A percentile compares a stretch with the other conserved stretches of the same genome.
Evolutionary conservation across 1,284 basidiomycete species (phyloP).

Genomic region (Golubevia pallescens): DNA sequence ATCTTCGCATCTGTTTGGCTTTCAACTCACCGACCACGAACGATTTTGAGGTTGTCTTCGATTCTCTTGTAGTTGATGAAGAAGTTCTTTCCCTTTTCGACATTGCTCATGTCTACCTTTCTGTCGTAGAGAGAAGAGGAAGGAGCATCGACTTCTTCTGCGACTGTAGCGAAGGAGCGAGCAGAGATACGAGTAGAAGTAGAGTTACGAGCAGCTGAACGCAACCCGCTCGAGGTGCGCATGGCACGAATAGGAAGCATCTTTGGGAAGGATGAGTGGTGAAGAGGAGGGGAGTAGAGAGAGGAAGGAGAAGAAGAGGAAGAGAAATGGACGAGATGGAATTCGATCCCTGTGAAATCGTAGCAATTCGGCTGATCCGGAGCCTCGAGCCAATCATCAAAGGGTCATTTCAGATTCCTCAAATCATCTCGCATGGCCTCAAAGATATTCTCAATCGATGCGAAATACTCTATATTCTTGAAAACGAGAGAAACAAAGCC

Average conservation of each 20-base stretch:
- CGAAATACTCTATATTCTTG: no score
- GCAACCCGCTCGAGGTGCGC: conserved; percentile 19
- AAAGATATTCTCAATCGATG: no score
- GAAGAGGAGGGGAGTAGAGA: not conserved
- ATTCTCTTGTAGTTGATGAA: conserved; percentile 63
- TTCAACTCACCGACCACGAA: conserved; percentile 45
- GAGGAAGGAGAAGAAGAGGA: conserved; percentile 1
- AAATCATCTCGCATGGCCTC: no score
- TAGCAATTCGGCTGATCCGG: no score
- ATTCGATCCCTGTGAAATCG: no score
- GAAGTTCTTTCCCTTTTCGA: conserved; percentile 62
- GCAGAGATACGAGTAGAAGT: conserved; percentile 17
- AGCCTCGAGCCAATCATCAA: no score
- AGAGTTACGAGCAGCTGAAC: conserved; percentile 13
- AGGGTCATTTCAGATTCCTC: no score
- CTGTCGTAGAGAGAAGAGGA: conserved; percentile 47
- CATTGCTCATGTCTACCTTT: conserved; percentile 60
- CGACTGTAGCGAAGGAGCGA: conserved; percentile 57
- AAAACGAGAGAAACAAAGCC: no score
- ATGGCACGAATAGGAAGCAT: conserved; percentile 25
- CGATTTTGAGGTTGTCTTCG: conserved; percentile 62
- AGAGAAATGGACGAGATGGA: not conserved
- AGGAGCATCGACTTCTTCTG: conserved; percentile 55
- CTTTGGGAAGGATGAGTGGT: conserved; percentile 4
- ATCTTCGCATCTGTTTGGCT: no score